phyloP scores from a whole-genome alignment of 768 basidiomycete species.

The Mrakia frigida region DNA sequence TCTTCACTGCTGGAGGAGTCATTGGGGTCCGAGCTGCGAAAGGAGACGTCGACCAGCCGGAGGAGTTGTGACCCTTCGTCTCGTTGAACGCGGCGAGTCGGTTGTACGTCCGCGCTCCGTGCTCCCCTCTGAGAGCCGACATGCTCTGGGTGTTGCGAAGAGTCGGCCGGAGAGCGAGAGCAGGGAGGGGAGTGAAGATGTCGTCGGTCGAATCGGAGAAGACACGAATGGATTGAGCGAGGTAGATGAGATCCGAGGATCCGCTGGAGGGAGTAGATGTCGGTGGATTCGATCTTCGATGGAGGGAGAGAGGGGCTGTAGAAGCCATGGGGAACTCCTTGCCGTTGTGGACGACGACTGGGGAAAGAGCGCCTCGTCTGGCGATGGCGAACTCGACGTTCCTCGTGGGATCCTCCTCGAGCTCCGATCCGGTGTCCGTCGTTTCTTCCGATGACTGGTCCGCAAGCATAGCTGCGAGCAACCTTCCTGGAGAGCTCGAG shows the following conservation, averaged over 20 bases:
- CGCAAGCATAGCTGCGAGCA: constrained; percentile 1
- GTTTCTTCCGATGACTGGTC: background rate
- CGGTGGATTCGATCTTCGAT: background rate
- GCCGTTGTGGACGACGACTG: background rate
- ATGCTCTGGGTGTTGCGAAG: background rate
- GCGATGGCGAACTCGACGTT: background rate
- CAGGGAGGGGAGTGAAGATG: background rate
- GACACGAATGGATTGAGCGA: background rate
- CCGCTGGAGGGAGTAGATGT: background rate
- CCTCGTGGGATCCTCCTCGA: background rate
- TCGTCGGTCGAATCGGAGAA: background rate
- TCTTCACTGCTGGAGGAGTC: background rate
- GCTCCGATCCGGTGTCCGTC: background rate
- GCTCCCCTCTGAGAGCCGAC: background rate
- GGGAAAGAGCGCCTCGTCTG: background rate
- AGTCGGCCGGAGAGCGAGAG: background rate
- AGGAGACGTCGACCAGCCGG: background rate
- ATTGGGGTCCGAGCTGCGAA: no score
- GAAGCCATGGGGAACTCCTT: background rate
- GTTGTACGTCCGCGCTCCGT: background rate
- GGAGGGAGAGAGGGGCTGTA: background rate
- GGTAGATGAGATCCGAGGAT: background rate
- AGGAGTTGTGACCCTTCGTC: background rate
- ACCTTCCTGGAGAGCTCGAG: background rate
- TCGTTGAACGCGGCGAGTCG: background rate